Evolutionary conservation across 805 yeast species (phyloP), one percentile per base, ranked within the genome.

Genomic region (Ogataea naganishii): DNA sequence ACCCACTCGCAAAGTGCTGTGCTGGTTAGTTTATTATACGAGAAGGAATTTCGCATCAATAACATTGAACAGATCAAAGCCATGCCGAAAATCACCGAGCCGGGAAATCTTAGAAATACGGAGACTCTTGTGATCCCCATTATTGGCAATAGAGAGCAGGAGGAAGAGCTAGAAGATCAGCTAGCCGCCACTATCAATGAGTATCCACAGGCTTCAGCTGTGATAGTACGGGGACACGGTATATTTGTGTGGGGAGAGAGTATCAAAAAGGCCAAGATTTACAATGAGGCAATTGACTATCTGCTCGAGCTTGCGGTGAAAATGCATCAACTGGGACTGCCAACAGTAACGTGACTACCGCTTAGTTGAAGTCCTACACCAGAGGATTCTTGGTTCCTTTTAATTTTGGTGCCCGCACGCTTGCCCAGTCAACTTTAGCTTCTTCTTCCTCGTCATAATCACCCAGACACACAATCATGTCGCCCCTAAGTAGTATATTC

Each of bases 211-310:
- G 60, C 94, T 4, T 72, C 86, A 3, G 96, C 96, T 0, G 85
- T 89, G 1, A 62, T 89, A 31, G 96, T 89, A 6, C 72, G 95
- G 54, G 67, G 96, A 47, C 97, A 89, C 49, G 97, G 97, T 1
- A 78, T 89, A 26, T 89, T 79, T 50, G 95, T 86, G n/a, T 89
- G 96, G 96, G 96, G 96, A 15, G 84, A 80, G 43, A 74, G 69
- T 16, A 82, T 84, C 9, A 81, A 94, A 82, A 85, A 88, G 56
- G 96, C 96, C 28, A 89, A 89, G 56, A 71, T 89, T 10, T 80
- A 81, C 52, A 86, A 86, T 50, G 97, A 89, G 56, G 94, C 96
- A 12, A 74, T 89, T 36, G 96, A 89, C 47, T 89, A 88, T 50
- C 58, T 89, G 38, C 62, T 89, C 45, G 95, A 83, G 39, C 55